Evolutionary conservation across 257 asterid species (phyloP).

Genomic region (Nicotiana undulata): DNA sequence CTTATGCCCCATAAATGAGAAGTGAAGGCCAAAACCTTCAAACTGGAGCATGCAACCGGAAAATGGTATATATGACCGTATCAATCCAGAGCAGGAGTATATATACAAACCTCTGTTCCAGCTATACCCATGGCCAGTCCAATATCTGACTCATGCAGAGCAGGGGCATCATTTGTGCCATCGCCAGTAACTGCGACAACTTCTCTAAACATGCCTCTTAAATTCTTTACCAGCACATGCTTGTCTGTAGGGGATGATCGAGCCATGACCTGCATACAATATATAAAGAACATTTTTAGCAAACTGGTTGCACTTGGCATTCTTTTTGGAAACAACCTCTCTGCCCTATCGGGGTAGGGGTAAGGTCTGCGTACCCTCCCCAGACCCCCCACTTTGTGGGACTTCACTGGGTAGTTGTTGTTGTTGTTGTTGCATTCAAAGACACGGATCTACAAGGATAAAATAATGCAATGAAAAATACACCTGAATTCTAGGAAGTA

Average conservation of each 20-base stretch:
- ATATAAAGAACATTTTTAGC: conserved; percentile 6
- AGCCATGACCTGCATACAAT: conserved; percentile 76
- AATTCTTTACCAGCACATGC: conserved; percentile 67
- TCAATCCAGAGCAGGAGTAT: neutral
- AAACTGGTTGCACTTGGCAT: too few relatives aligned
- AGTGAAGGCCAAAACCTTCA: neutral
- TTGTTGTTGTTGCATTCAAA: too few relatives aligned
- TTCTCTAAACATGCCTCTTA: conserved; percentile 56
- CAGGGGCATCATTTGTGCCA: conserved; percentile 50
- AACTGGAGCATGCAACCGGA: neutral
- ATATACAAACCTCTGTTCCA: conserved; percentile 42
- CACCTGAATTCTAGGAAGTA: conserved; percentile 84
- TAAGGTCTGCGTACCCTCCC: too few relatives aligned
- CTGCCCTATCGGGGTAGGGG: too few relatives aligned
- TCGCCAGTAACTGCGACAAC: conserved; percentile 83
- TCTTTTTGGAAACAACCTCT: too few relatives aligned
- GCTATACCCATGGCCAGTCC: conserved; percentile 52
- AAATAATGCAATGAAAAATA: neutral
- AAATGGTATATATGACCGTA: neutral
- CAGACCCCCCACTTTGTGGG: too few relatives aligned
- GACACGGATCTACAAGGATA: neutral
- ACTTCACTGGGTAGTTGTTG: too few relatives aligned
- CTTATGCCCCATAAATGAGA: neutral
- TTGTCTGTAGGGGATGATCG: conserved; percentile 95
- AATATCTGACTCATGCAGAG: conserved; percentile 41